Evolutionary conservation across 1,139 yeast species (phyloP).

Genomic region (Kodamaea plutei): DNA sequence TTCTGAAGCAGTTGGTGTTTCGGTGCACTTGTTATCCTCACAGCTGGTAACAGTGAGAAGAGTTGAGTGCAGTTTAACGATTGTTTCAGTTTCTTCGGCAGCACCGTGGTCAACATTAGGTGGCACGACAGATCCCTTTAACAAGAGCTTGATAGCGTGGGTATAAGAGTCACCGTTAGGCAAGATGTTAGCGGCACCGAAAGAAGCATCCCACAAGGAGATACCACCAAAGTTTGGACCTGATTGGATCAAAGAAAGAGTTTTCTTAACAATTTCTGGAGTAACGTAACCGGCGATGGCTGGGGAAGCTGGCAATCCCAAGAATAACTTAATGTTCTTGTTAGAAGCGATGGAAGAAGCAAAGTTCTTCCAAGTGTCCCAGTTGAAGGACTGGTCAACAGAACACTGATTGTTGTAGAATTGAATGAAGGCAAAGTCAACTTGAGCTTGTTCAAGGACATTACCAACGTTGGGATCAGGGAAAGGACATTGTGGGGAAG

Average conservation of each 20-base stretch:
- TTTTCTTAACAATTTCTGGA: constrained; percentile 11
- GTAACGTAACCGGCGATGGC: constrained; percentile 16
- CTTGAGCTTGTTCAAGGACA: constrained; percentile 9
- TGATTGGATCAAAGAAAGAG: constrained; percentile 13
- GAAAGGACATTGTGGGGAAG: constrained; percentile 19
- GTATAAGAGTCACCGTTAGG: constrained; percentile 3
- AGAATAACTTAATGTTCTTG: constrained; percentile 14
- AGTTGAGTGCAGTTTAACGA: too few species aligned
- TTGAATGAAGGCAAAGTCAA: constrained; percentile 18
- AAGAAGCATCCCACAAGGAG: constrained; percentile 28
- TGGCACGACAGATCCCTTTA: background rate
- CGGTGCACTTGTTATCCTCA: too few species aligned
- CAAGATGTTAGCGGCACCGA: constrained; percentile 10
- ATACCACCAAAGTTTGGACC: constrained; percentile 20
- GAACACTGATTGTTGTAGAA: constrained; percentile 19
- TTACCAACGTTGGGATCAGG: constrained; percentile 16
- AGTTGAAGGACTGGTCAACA: constrained; percentile 15
- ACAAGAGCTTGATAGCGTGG: constrained; percentile 2
- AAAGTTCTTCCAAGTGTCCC: constrained; percentile 14
- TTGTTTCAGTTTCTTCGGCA: too few species aligned
- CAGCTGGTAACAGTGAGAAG: too few species aligned
- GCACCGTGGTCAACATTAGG: too few species aligned
- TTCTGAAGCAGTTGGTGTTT: too few species aligned
- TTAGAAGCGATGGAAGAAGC: constrained; percentile 12
- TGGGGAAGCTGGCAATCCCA: constrained; percentile 18